A percentile compares a stretch with the other conserved stretches of the same genome.
These are phyloP conservation scores for Verbascum thapsus DNA, from an alignment of 257 asterid genomes.

Conservation along the genomic window DNA sequence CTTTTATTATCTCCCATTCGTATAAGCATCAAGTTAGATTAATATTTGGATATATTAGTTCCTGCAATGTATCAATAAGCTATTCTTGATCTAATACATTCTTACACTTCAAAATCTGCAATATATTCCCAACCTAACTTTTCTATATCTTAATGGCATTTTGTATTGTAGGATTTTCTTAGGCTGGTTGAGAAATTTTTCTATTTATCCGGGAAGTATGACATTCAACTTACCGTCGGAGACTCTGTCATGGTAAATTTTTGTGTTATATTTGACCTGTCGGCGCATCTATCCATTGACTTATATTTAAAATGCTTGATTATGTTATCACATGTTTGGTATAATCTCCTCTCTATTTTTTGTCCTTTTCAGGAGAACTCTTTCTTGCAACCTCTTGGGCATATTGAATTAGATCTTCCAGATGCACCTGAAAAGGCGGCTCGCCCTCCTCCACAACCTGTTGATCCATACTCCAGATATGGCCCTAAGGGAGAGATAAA, in stretches of 20 bases:
- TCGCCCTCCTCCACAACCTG: conserved; percentile 60
- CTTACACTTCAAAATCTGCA: conserved; percentile 13
- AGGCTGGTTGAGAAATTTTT: conserved; percentile 65
- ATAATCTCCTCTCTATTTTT: conserved; percentile 8
- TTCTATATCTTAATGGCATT: conserved; percentile 10
- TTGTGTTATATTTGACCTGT: not conserved
- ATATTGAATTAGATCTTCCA: conserved; percentile 57
- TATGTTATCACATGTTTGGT: not conserved
- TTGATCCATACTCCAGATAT: conserved; percentile 51
- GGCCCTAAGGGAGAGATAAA: conserved; percentile 65
- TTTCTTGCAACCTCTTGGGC: conserved; percentile 54
- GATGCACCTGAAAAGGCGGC: conserved; percentile 65
- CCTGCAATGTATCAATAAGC: not conserved
- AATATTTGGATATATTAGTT: not conserved
- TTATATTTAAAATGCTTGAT: too few relatives aligned
- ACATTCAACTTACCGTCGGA: conserved; percentile 53
- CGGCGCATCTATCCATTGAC: conserved; percentile 1
- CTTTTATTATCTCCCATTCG: too few relatives aligned
- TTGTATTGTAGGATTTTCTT: conserved; percentile 62
- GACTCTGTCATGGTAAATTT: too few relatives aligned
- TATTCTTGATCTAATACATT: not conserved
- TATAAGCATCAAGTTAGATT: too few relatives aligned
- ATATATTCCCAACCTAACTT: not conserved
- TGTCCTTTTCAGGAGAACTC: conserved; percentile 61
- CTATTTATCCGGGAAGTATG: conserved; percentile 66